Conservation (phyloP, 2,329 filamentous ascomycete species). For the Claviceps fusiformis region DNA sequence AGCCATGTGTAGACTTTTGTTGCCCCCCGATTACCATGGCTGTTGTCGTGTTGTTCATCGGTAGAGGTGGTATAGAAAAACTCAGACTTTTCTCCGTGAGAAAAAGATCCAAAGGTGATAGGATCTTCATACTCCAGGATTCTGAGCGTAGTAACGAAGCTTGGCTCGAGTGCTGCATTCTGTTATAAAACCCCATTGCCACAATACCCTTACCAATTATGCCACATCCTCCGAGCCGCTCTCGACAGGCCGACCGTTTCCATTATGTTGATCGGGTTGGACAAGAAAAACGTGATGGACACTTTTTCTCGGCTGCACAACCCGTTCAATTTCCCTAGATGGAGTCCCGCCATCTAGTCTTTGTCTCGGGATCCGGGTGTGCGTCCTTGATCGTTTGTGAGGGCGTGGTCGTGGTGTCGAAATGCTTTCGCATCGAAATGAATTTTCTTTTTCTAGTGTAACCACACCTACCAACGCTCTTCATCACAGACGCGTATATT, state of each 20-base stretch:
- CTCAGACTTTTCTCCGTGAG: not conserved
- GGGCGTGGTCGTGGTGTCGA: too few relatives aligned
- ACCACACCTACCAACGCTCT: not conserved
- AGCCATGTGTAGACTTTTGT: not conserved
- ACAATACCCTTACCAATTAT: not conserved
- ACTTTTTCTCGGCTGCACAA: not conserved
- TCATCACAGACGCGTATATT: not conserved
- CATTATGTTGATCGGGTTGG: not conserved
- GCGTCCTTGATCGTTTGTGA: too few relatives aligned
- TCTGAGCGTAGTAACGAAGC: not conserved
- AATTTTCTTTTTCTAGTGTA: not conserved
- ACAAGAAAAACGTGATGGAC: not conserved
- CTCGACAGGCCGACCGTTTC: not conserved
- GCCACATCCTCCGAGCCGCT: not conserved
- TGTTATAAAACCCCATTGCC: not conserved
- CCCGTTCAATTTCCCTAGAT: not conserved
- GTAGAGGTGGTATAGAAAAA: too few relatives aligned
- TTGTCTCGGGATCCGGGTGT: not conserved
- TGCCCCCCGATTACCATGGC: not conserved
- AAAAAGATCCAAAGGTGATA: not conserved
- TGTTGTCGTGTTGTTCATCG: not conserved
- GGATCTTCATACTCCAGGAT: not conserved
- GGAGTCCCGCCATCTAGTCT: too few relatives aligned
- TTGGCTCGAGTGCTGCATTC: not conserved
- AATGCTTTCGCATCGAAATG: not conserved